Evolutionary conservation across 345 rosid genomes (phyloP).

Genomic region (Hirschfeldia incana): DNA sequence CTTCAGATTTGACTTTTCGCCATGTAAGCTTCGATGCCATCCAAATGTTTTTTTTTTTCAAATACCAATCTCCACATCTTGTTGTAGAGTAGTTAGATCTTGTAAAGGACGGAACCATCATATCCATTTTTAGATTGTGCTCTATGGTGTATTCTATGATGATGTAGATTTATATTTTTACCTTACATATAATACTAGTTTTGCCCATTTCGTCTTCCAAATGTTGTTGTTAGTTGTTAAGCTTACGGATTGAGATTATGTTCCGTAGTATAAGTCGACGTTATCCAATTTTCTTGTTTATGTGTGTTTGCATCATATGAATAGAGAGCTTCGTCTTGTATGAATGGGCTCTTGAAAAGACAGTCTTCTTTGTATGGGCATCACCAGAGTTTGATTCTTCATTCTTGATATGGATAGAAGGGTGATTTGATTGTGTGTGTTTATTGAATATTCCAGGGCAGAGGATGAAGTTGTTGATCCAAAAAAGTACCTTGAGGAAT

Average conservation of each 20-base stretch:
- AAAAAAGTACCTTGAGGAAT: slow-evolving; percentile 56
- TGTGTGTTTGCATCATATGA: not conserved
- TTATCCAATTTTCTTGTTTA: no score
- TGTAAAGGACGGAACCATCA: not conserved
- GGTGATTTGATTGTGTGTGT: not conserved
- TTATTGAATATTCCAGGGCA: slow-evolving; percentile 44
- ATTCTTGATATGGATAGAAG: not conserved
- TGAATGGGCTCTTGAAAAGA: not conserved
- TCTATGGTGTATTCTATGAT: not conserved
- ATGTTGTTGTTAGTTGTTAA: not conserved
- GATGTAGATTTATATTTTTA: not conserved
- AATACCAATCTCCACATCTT: slow-evolving; percentile 6
- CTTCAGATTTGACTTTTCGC: slow-evolving; percentile 32
- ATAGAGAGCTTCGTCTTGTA: not conserved
- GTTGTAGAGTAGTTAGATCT: not conserved
- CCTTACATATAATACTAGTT: not conserved
- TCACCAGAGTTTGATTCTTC: not conserved
- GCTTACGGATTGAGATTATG: not conserved
- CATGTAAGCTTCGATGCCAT: slow-evolving; percentile 33
- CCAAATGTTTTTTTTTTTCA: not conserved
- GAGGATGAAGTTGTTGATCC: slow-evolving; percentile 52
- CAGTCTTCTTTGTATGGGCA: not conserved
- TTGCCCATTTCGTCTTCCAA: not conserved
- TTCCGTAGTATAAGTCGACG: not conserved
- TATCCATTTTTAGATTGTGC: not conserved